Percentiles rank a stretch among this genome's conserved stretches.
phyloP scores from a whole-genome alignment of 495 filamentous ascomycete species.

The Parachaetomium inaequale region DNA sequence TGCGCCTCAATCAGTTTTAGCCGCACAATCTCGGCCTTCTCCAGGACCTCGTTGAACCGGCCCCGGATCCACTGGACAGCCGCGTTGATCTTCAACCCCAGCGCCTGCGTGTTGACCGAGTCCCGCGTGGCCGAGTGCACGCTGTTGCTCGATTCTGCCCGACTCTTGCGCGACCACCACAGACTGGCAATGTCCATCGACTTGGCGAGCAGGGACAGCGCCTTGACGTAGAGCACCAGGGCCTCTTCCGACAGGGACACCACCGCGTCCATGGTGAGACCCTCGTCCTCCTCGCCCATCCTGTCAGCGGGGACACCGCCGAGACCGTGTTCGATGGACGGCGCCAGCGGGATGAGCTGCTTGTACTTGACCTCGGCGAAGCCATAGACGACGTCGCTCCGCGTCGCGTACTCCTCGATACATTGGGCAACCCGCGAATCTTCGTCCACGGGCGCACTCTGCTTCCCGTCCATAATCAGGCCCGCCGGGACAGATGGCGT shows the following conservation, averaged over 20 bases:
- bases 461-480: conserved; percentile 65
- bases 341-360: conserved; percentile 83
- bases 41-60: conserved; percentile 93
- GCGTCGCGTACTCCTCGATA: conserved; percentile 86
- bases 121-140: conserved; percentile 42
- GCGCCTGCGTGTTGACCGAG: conserved; percentile 46
- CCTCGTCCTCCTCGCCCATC: conserved; percentile 57
- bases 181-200: conserved; percentile 94
- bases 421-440: conserved; percentile 71
- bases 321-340: conserved; percentile 67
- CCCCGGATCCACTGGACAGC: conserved; percentile 91
- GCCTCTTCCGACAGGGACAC: conserved; percentile 91
- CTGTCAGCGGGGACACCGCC: conserved; percentile 52
- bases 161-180: conserved; percentile 83
- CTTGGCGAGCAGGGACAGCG: conserved; percentile 78
- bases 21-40: conserved; percentile 89
- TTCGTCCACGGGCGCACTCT: conserved; percentile 64
- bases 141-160: conserved; percentile 55
- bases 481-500: conserved; percentile 52
- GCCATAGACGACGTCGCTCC: conserved; percentile 91
- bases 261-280: conserved; percentile 78
- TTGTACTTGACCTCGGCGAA: conserved; percentile 99
- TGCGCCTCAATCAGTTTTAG: conserved; percentile 85
- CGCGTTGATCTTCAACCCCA: conserved; percentile 78
- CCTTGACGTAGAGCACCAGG: conserved; percentile 92